These are phyloP conservation scores for Alisma plantagoaquatica DNA, from an alignment of 106 monocot species.

Conservation along the genomic window DNA sequence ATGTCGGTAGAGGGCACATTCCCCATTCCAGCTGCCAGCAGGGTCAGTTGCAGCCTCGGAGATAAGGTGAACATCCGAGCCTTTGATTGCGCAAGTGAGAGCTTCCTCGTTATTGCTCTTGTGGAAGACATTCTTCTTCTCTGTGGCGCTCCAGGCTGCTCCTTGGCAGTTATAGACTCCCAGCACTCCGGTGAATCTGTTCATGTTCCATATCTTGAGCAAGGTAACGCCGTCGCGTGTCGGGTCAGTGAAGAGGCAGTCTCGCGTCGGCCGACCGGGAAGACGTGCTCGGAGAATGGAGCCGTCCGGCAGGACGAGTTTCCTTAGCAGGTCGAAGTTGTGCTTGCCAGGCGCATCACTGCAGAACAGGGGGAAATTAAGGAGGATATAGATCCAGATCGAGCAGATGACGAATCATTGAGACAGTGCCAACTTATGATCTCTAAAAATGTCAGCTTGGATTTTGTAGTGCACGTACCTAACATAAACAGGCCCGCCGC, in stretches of 20 bases:
- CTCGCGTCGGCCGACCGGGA: slow-evolving; percentile 76
- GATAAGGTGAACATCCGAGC: slow-evolving; percentile 59
- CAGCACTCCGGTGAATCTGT: slow-evolving; percentile 79
- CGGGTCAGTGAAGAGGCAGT: slow-evolving; percentile 92
- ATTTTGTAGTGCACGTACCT: slow-evolving; percentile 23
- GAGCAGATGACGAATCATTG: not conserved
- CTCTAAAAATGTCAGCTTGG: not conserved
- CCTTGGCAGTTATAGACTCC: slow-evolving; percentile 98
- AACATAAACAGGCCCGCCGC: slow-evolving; percentile 91
- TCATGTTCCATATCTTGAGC: slow-evolving; percentile 99
- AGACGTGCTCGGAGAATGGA: slow-evolving; percentile 74
- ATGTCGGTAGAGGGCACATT: slow-evolving; percentile 48
- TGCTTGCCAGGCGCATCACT: slow-evolving; percentile 96
- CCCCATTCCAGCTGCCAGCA: slow-evolving; percentile 47
- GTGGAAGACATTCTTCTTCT: slow-evolving; percentile 85
- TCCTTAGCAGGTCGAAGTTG: slow-evolving; percentile 74
- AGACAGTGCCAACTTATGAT: not conserved
- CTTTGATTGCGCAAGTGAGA: slow-evolving; percentile 36
- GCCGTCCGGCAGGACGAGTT: slow-evolving; percentile 88
- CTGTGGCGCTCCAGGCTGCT: slow-evolving; percentile 65
- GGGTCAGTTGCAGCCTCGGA: slow-evolving; percentile 43
- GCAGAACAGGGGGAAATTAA: not conserved
- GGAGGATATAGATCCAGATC: not conserved
- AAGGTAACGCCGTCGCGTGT: slow-evolving; percentile 79
- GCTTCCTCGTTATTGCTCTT: slow-evolving; percentile 20